phyloP scores from a whole-genome alignment of 768 basidiomycete species.

The Leccinum variicolor region DNA sequence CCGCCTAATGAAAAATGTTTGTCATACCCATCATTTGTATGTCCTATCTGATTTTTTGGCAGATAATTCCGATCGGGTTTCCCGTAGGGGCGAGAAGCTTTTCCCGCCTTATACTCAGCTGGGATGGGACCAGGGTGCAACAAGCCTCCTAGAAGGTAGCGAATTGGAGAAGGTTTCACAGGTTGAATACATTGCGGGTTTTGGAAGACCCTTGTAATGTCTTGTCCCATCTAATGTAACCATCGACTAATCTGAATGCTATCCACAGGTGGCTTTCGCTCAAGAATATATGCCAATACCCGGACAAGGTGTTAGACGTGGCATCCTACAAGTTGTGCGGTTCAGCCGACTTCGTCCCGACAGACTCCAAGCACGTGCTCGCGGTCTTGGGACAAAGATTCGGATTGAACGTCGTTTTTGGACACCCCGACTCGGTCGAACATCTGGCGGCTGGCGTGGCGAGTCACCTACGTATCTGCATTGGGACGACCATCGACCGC shows the following conservation, averaged over 20 bases:
- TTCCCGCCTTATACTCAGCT: neutral
- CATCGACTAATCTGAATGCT: neutral
- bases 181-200: neutral
- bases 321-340: neutral
- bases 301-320: neutral
- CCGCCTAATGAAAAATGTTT: neutral
- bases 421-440: slow-evolving; percentile 2
- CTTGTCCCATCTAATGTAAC: no score
- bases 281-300: neutral
- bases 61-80: neutral
- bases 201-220: neutral
- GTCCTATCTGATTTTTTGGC: neutral
- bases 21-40: neutral
- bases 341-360: neutral
- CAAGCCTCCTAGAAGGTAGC: neutral
- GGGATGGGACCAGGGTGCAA: neutral
- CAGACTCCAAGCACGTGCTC: neutral
- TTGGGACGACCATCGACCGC: slow-evolving; percentile 3
- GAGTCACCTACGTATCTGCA: slow-evolving; percentile 12
- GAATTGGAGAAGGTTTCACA: neutral
- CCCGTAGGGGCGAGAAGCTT: neutral
- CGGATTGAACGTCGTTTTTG: slow-evolving; percentile 1
- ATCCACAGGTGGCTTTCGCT: slow-evolving; percentile 8
- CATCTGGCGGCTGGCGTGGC: slow-evolving; percentile 4
- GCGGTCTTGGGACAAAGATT: slow-evolving; percentile 4